Conservation (phyloP, 352 stramenopile genomes). For the Plasmopara halstedii region DNA sequence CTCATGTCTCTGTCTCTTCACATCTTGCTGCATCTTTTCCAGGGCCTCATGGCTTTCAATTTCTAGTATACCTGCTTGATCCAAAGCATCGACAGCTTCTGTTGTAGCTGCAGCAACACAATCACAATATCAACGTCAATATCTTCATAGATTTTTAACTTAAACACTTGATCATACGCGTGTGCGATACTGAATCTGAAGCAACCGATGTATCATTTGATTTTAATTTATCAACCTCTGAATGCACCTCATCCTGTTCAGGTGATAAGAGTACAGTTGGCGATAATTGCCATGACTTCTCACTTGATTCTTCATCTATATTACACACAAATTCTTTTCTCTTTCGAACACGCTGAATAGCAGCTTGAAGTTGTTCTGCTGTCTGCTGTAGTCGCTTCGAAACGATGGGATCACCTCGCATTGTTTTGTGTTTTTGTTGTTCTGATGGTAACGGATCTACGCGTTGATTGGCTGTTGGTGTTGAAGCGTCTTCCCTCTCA, state of each 20-base stretch:
- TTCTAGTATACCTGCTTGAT: conserved; percentile 3
- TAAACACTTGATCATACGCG: conserved; percentile 8
- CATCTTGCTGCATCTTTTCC: conserved; percentile 37
- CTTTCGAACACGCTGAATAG: conserved; percentile 32
- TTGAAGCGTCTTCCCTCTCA: conserved; percentile 8
- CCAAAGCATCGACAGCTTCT: background rate
- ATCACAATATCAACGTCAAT: conserved; percentile 2
- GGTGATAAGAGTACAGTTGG: conserved; percentile 11
- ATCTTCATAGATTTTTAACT: background rate
- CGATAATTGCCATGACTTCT: conserved; percentile 12
- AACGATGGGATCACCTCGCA: conserved; percentile 16
- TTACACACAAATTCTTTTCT: background rate
- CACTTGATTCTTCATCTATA: background rate
- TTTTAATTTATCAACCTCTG: conserved; percentile 2
- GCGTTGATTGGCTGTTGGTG: conserved; percentile 13
- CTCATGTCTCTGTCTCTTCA: conserved; percentile 25
- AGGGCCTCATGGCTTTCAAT: conserved; percentile 23
- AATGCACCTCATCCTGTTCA: background rate
- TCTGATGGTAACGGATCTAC: conserved; percentile 2
- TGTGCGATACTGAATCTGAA: conserved; percentile 7
- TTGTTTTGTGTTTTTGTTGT: background rate
- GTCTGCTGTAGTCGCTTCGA: conserved; percentile 35
- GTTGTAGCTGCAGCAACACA: conserved; percentile 2
- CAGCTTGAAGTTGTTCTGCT: conserved; percentile 43
- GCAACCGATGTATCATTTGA: conserved; percentile 12